These are phyloP conservation scores for Panellus pusillus DNA, from an alignment of 768 basidiomycete species.

Conservation along the genomic window DNA sequence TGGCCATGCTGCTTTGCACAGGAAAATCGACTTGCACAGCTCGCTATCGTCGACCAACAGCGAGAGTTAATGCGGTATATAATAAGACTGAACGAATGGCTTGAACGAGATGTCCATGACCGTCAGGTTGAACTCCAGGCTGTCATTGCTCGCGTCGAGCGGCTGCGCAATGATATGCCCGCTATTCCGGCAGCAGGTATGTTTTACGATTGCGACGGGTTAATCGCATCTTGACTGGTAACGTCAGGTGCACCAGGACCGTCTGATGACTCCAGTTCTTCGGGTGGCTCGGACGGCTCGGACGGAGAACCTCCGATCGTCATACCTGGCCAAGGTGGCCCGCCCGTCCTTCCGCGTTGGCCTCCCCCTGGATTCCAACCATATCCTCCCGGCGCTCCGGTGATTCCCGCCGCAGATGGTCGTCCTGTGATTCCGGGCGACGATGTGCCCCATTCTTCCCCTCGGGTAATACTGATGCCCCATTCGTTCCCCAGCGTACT, in stretches of 20 bases:
- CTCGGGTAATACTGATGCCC: background rate
- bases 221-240: too few species aligned
- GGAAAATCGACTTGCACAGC: slow-evolving; percentile 76
- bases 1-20: slow-evolving; percentile 40
- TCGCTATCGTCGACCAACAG: slow-evolving; percentile 76
- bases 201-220: slow-evolving; percentile 1
- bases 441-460: too few species aligned
- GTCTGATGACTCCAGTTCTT: slow-evolving; percentile 12
- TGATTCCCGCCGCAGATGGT: slow-evolving; percentile 26
- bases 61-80: slow-evolving; percentile 81
- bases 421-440: too few species aligned
- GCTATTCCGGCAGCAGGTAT: slow-evolving; percentile 38
- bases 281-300: slow-evolving; percentile 1
- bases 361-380: slow-evolving; percentile 17
- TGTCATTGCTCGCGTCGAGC: slow-evolving; percentile 61
- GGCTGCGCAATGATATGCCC: slow-evolving; percentile 44
- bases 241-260: slow-evolving; percentile 2
- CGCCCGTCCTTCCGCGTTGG: background rate
- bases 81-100: slow-evolving; percentile 73
- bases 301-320: background rate
- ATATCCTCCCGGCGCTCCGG: slow-evolving; percentile 19
- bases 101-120: slow-evolving; percentile 75
- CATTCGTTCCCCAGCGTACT: slow-evolving; percentile 24
- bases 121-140: slow-evolving; percentile 72
- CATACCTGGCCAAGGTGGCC: slow-evolving; percentile 9